Evolutionary conservation across 192 early-diverging fungal species (phyloP), one percentile per base, ranked within the genome.

Genomic region (Kappamyces sp.): DNA sequence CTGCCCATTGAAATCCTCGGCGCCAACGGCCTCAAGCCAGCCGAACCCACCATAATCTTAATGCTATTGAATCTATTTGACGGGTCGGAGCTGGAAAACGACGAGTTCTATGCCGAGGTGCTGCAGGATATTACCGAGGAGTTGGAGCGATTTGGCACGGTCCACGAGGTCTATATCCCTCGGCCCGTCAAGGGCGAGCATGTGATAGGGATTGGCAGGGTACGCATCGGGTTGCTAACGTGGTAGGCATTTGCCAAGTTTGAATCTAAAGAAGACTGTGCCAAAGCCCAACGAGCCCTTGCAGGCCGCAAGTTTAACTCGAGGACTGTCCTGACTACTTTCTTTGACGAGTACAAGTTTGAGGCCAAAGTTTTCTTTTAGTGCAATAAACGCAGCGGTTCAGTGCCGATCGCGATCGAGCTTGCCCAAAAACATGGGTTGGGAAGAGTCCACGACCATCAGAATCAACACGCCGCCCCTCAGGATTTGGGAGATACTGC

Each of bases 11-110:
- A 48, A 63, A 51, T 84, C 6, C 72, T 84, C 35, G 75, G 72
- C 51, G 63, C 73, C 15, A 76, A 66, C 23, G 77, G 87, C 47
- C 72, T 78, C 41, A 59, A 59, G 32, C 57, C 57, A n/a, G 57
- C 35, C 5, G 75, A 88, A 42, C 86, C 92, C 1, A 91, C 96
- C 2, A 71, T 66, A 12, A 80, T 99, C 23, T 58, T 99, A 34
- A 80, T 95, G 73, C 70, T 99, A 31, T 78, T 99, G 51, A 99
- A 99, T 68, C 96, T 99, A 94, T 90, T 97, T 5, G 85, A 84
- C 1, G 73, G 74, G 15, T 84, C 86, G 47, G 96, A 99, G 63
- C 79, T 99, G 33, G 72, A 74, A 23, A 81, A 96, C 65, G 86
- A 91, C 46, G 74, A 87, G 2, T 90, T 93, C 62, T 99, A 91